Base-by-base conservation (phyloP, 1,284 basidiomycete genomes). In the Ganoderma meredithae region DNA sequence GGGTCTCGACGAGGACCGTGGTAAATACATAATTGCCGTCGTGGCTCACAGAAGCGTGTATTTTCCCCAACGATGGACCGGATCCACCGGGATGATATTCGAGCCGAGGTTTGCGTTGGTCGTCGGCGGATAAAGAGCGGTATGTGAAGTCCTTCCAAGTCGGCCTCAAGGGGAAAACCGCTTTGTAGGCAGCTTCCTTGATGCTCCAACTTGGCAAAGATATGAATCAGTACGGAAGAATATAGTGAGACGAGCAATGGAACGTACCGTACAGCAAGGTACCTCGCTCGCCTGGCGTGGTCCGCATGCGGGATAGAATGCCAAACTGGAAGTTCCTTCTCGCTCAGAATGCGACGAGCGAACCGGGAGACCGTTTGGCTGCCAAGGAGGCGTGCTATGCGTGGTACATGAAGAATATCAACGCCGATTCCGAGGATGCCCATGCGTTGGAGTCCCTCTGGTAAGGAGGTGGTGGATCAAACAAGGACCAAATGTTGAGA, bases 171-270 rank as follows among this genome's bases (percentile, higher is more conserved):
- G 93, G 90, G 74, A 90, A 95, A 65, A 96, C 76, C 0, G 96
- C 94, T 78, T 98, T 97, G 83, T 96, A 97, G 0, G 92, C 90
- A 0, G 96, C 94, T 81, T 97, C 96, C 76, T 98, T 98, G 43
- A 93, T 84, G 58, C 90, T 86, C 93, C 93, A 96, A 41, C 94
- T 95, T 66, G 25, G 60, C 27, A 44, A 9, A 36, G 36, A 17
- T 10, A 1, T 33, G 25, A 62, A 63, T 52, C 49, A 27, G 33
- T 1, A 36, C 22, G 22, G 27, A 22, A 12, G 25, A 36, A 19
- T 13, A 43, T 65, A 62, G n/a, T 41, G 19, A 52, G 0, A 27
- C 22, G 7, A 13, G 1, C 6, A 36, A 41, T 22, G 52, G 17
- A n/a, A 74, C 84, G 40, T 77, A 93, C 92, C 92, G 84, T 47